Evolutionary conservation across 129 eudicot genomes (phyloP).

Genomic region (Arctium minus): DNA sequence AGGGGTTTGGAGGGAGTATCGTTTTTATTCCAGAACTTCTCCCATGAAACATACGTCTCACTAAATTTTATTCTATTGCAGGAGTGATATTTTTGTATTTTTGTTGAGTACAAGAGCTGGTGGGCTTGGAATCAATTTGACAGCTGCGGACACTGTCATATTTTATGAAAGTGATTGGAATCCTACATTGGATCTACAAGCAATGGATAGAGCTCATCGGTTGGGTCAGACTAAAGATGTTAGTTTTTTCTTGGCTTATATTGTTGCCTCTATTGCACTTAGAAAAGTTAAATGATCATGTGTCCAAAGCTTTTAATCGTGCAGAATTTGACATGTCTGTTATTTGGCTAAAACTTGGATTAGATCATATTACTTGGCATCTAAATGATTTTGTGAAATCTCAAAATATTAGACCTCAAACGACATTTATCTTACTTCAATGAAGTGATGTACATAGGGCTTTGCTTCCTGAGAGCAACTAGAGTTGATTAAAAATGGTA

Average conservation of each 20-base stretch:
- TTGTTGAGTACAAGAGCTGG: slow-evolving; percentile 93
- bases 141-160: slow-evolving; percentile 93
- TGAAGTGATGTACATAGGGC: neutral
- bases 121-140: slow-evolving; percentile 89
- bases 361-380: neutral
- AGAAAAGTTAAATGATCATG: neutral
- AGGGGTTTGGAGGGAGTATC: neutral
- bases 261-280: neutral
- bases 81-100: slow-evolving; percentile 81
- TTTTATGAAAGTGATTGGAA: slow-evolving; percentile 98
- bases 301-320: neutral
- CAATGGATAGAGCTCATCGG: slow-evolving; percentile 97
- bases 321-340: neutral
- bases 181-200: slow-evolving; percentile 95
- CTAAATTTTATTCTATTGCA: slow-evolving; percentile 7
- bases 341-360: neutral
- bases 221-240: slow-evolving; percentile 96
- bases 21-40: neutral
- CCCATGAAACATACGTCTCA: neutral
- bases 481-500: neutral
- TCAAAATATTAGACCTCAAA: neutral
- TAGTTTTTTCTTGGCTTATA: slow-evolving; percentile 30
- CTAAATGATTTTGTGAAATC: neutral
- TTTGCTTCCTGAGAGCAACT: neutral
- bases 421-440: neutral